Evolutionary conservation across 306 rosid species (phyloP), one percentile per base, ranked within the genome.

Genomic region (Vicia villosa): DNA sequence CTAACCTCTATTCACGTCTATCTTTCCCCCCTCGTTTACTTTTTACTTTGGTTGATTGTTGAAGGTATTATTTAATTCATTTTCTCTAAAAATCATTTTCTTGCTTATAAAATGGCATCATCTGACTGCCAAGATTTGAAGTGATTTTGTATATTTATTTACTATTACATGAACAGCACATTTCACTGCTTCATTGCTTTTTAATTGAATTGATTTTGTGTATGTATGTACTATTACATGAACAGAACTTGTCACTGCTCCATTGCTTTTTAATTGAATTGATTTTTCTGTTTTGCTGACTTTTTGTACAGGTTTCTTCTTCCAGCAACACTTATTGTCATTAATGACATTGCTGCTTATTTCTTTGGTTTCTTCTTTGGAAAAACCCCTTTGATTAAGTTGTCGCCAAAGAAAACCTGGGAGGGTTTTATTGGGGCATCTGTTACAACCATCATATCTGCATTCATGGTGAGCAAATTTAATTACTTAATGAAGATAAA

Each of bases 391-490:
- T 83, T 95, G 86, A 95, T 95, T 81, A 91, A 95, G 85, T 74
- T 95, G 76, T 95, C 97, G 62, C 99, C 99, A 36, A 95, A 95
- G 87, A 95, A 95, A 89, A 95, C 99, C 59, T 91, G 99, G 99
- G 99, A 95, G 86, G 99, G 99, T 62, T 95, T 95, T 83, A 88
- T 95, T 63, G 99, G 99, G 75, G 99, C 99, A n/a, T 95, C 99
- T 8, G 74, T 95, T 77, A 82, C 95, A 69, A 91, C 97, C 52
- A 91, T 95, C 36, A 83, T 91, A 81, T 95, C 96, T 75, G 99
- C 99, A 52, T 95, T 95, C 81, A 4, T 87, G 95, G 99, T 95
- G 84, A 87, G 96, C 65, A 52, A 68, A 63, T 46, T 73, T 54
- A 45, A 61, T 74, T 65, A 66, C 59, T 19, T 70, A 22, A 66